Evolutionary conservation across 1,139 yeast genomes (phyloP), one percentile per base, ranked within the genome.

Genomic region (Kodamaea fungicola): DNA sequence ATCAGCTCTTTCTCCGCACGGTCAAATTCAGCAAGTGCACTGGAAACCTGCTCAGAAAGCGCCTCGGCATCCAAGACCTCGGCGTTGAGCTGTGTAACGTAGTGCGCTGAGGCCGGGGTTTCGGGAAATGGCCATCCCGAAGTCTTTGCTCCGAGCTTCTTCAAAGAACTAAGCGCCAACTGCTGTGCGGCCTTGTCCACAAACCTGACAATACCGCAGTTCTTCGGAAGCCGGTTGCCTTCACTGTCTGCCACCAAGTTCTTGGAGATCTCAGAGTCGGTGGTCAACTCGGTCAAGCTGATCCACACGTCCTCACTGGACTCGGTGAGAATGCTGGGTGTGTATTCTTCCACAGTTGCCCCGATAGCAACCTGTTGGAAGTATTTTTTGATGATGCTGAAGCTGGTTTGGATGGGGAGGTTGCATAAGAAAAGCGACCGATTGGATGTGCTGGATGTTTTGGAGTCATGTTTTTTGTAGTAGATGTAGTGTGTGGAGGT

Each of bases 131-230:
- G 67, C 74, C 74, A 64, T 38, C 44, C 38, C 21, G 62, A 55
- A 34, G 49, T 33, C 16, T 48, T 59, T 24, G 43, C 50, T 34
- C 35, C 49, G 47, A 57, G 71, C 64, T 64, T 78, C 59, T 75
- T 80, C 43, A 88, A 67, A 31, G 83, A 74, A 31, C 65, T 59
- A 42, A 83, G 68, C 10, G 94, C 88, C 42, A 89, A 67, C 43
- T 75, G 78, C 32, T 83, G 72, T 21, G 94, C 83, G 1, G 82
- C 61, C 51, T 81, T 81, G 57, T 90, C 97, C 3, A 89, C 76
- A 53, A 90, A 81, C 22, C 79, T 78, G 24, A 88, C 71, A 10
- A 87, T 66, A 1, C 86, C 94, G 49, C 89, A 80, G 43, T 83
- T 80, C 50, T 78, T 77, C 31, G 94, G 95, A 29, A 83, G 66